These are phyloP conservation scores for Diaporthe amygdali DNA, from an alignment of 2,329 filamentous ascomycete species.

Conservation along the genomic window DNA sequence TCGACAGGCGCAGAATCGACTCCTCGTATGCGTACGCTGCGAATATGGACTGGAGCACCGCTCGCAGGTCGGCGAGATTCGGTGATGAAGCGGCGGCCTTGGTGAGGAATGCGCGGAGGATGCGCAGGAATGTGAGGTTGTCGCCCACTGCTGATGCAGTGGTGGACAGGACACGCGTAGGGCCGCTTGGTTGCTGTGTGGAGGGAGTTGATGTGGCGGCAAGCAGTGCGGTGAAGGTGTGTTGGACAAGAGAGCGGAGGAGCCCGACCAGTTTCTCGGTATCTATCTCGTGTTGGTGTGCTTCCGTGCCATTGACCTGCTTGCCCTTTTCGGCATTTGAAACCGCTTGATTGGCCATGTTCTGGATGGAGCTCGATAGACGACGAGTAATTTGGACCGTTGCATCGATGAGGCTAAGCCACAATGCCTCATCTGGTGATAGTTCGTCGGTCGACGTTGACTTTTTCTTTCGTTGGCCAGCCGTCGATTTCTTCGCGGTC, in stretches of 20 bases:
- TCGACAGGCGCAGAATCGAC: constrained; percentile 84
- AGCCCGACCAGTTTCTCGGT: constrained; percentile 67
- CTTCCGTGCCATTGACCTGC: constrained; percentile 31
- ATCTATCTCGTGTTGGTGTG: constrained; percentile 46
- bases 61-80: constrained; percentile 83
- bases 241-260: constrained; percentile 82
- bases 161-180: constrained; percentile 40
- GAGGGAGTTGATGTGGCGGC: constrained; percentile 69
- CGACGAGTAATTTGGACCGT: constrained; percentile 69
- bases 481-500: constrained; percentile 51
- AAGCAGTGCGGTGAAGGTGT: constrained; percentile 86
- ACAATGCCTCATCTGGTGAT: constrained; percentile 59
- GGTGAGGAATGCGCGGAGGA: constrained; percentile 86
- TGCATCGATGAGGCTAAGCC: constrained; percentile 65
- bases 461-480: constrained; percentile 58
- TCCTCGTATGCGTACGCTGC: constrained; percentile 95
- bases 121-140: constrained; percentile 82
- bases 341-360: constrained; percentile 25
- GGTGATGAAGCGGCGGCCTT: constrained; percentile 83
- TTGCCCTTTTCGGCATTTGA: constrained; percentile 27
- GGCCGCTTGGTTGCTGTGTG: constrained; percentile 33
- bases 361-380: constrained; percentile 61
- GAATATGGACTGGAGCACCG: constrained; percentile 88
- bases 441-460: constrained; percentile 48
- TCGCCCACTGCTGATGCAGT: constrained; percentile 38